Base-by-base conservation (phyloP, 345 rosid genomes). In the Raphanus raphanistrum region DNA sequence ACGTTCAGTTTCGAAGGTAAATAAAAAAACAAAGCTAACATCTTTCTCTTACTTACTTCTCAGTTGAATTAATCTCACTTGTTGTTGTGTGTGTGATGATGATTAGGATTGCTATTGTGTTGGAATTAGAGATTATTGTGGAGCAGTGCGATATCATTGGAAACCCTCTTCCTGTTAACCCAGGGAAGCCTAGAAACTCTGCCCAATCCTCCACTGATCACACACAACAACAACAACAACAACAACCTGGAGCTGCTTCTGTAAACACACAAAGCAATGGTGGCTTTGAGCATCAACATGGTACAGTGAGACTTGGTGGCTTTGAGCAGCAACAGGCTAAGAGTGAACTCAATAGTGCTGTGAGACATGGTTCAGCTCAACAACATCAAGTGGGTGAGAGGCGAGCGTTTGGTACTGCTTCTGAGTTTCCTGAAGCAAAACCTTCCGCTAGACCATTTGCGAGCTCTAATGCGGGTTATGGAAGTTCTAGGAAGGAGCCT, bases 321-420 rank as follows among this genome's bases (percentile, higher is more conserved):
- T 15, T 82, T 52, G 76, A 87, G 61, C 92, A 87, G 65, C 90
- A 88, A 52, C 86, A 73, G 59, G 71, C 73, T 62, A 77, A 70
- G 25, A 83, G 54, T 73, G 89, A 83, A 21, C 25, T 72, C 8
- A 76, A 68, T 41, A 81, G 69, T 68, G 36, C 72, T 50, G 55
- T n/a, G 55, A 50, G 55, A 50, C 21, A n/a, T n/a, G 21, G 76
- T 78, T 71, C 74, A 72, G 79, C 86, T 43, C 65, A 81, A 64
- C 65, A 81, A 64, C 79, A 85, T 52, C 66, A 82, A 16, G 62
- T 68, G 62, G 62, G 78, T 70, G 48, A 80, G 17, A 86, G 86
- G 58, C 68, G 80, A 2, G 90, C 83, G 13, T 33, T 74, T 76
- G 83, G 76, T 73, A 52, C 76, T 66, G 82, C 81, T 13, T 67